Base-by-base conservation (phyloP, 257 asterid genomes). In the Echium plantagineum region DNA sequence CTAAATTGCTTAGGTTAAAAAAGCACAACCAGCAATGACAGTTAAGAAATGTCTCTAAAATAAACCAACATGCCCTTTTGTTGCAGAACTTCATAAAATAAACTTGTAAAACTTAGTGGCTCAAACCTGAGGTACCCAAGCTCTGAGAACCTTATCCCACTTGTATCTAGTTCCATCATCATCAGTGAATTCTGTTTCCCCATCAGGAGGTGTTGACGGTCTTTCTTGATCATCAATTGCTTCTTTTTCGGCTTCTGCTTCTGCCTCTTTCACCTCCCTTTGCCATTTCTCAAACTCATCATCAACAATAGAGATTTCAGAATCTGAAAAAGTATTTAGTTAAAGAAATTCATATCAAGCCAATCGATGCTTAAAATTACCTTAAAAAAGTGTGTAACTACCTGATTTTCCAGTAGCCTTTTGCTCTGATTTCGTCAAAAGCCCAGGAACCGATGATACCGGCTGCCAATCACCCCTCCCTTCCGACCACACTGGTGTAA, bases 41-140 rank as follows among this genome's bases (percentile, higher is more conserved):
- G 46, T 35, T 35, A 35, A 2, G 7, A 6, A 5, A 35, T 35
- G 30, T 26, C 30, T 26, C 46, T 1, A 35, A 35, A 35, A 35
- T 35, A 35, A 35, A 26, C 5, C 30, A 26, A 26, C 30, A 28
- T 6, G 5, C 32, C 5, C 7, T 28, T 28, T 28, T 28, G 7
- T 28, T 28, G 32, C 32, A 28, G 4, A 28, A 28, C 32, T 28
- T 28, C 32, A 28, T 3, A 28, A 28, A 28, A 28, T 3, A 28
- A 28, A 28, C 32, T 28, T 28, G 32, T 28, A 28, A 28, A 28
- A 0, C 32, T 28, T 28, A 55, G 32, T 59, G 56, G 63, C 46
- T 64, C 74, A 57, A 63, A 91, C 98, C 97, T 93, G 97, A 66
- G 98, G 98, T 67, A 83, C 96, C 98, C 96, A 86, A 42, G 78